Evolutionary conservation across 169 alveolate genomes (phyloP), one percentile per base, ranked within the genome.

Genomic region (Plasmodium vivax): DNA sequence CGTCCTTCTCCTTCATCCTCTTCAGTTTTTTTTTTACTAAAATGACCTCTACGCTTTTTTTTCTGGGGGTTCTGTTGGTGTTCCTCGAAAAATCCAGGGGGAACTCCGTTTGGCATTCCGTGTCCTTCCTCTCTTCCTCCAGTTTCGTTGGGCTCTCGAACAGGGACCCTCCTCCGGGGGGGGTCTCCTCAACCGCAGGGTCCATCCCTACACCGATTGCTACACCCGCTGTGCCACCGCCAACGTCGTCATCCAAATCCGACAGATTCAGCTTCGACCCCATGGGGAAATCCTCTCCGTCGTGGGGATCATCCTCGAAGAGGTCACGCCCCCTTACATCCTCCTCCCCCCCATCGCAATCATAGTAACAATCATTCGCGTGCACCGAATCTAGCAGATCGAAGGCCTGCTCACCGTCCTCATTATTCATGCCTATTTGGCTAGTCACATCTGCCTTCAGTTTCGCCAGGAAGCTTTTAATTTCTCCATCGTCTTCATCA

Each of bases 41-140:
- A 47, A 74, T 85, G 27, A 85, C 93, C 62, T 85, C 93, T 34
- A 85, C 93, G 68, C 93, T 85, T 75, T 85, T 85, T 75, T 77
- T 85, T 54, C 93, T 73, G 14, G 93, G 93, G 12, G 93, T 85
- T 77, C 93, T 85, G 36, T 85, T 85, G 16, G 82, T 68, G 43
- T 54, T 85, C 68, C 93, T 85, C 6, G 93, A 85, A 45, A 85
- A 30, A 51, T 74, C 81, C 16, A 84, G 56, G 7, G 93, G 85
- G 27, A 77, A 75, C 34, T 85, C 85, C 27, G 93, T 85, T 54
- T 85, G 93, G 23, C 85, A 85, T 75, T 85, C 93, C 34, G 93
- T 74, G 43, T 85, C 85, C 45, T 41, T 85, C n/a, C 45, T 74
- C 68, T 47, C 54, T 51, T 54, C 93, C 4, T 51, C 30, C 36